Evolutionary conservation across 2,329 filamentous ascomycete genomes (phyloP), one percentile per base, ranked within the genome.

Genomic region (Alternaria postmessia): DNA sequence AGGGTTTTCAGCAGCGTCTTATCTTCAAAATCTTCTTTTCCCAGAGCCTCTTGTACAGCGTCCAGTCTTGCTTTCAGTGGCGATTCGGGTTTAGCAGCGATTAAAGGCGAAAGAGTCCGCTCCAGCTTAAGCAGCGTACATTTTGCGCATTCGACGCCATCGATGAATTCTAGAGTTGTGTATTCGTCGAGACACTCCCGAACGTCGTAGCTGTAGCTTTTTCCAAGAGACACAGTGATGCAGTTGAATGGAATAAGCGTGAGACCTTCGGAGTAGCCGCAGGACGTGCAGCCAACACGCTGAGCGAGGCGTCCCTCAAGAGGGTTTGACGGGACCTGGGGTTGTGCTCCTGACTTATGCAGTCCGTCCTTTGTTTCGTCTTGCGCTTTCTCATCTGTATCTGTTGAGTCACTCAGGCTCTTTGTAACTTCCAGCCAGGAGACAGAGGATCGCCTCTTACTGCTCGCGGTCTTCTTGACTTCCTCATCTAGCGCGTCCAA

Each of bases 191-290:
- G 81, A 56, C 93, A 90, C 60, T 95, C 89, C 58, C 89, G 88
- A 0, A 98, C 80, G 62, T 93, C 87, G 71, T 94, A 92, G 18
- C 85, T 82, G 24, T 54, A 59, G 48, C 85, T 84, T 5, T 84
- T 80, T 1, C 91, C 92, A 2, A 98, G 86, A 36, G 90, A 93
- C 0, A 98, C 86, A 0, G 94, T 97, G 47, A 98, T 82, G 72
- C 93, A 97, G 74, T 95, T 97, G 83, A 98, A 98, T 0, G 93
- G 93, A 20, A 93, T 96, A 80, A 98, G 87, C 1, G 91, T 93
- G 14, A 97, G 84, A 1, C 94, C 94, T 70, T 97, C 93, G 0
- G 92, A 93, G 79, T 91, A 91, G 7, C 93, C 92, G 75, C 95
- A 99, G 46, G 85, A 84, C 56, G 91, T 89, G 76, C 95, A 99